Base-by-base conservation (phyloP, 345 rosid genomes). In the Hibiscus trionum region DNA sequence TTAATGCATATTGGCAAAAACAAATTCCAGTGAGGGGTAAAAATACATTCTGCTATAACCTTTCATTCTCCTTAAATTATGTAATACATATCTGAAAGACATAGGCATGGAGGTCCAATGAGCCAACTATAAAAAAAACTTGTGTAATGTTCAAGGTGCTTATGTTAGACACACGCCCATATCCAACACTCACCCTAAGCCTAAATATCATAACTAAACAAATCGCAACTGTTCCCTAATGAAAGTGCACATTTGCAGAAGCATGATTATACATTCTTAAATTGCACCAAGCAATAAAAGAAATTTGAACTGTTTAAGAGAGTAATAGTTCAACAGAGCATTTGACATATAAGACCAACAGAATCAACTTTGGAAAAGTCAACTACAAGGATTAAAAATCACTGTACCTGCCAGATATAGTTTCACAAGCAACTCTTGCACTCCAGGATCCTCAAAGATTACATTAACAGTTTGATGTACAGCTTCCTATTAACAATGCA, bases 361-460 rank as follows among this genome's bases (percentile, higher is more conserved):
- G 24, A 47, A 47, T 39, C n/a, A 63, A 35, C 69, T 42, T 65
- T 42, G 39, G 26, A 26, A 44, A 66, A 31, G 57, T 14, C 11
- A 16, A 66, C 14, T 27, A 49, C 14, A 49, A 47, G 58, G 24
- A 70, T 64, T 19, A 56, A 7, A 37, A 39, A 37, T 44, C 35
- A 47, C 24, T 42, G 9, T 80, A 90, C 99, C 99, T 87, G 81
- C 91, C 14, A 88, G 99, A 85, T 93, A 95, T 80, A 93, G 93
- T 85, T 93, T 95, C 75, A 84, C 94, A 77, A 95, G 90, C 80
- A 95, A 80, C 76, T 91, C 96, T 78, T 89, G 88, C 80, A 95
- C 98, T 76, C 99, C 99, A 39, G 99, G 99, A 82, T 95, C 99
- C 83, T 90, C 98, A 83, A 95, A 93, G 77, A 95, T 89, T 73